Base-by-base conservation (phyloP, 148 eudicot species). In the Fallopia convolvulus region DNA sequence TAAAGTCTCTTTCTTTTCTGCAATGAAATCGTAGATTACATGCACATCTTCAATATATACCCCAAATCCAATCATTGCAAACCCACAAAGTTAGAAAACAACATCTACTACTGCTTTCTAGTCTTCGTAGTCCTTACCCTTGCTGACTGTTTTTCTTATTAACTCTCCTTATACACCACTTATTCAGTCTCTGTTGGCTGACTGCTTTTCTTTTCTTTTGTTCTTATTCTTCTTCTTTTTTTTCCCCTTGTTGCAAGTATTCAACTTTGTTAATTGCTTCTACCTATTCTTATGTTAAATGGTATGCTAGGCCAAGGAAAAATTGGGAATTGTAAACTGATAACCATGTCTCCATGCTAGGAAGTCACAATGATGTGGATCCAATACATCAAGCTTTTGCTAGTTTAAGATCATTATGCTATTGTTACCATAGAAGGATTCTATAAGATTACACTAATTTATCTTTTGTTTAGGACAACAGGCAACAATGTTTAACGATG, bases 401-500 rank as follows among this genome's bases (percentile, higher is more conserved):
- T 61, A 2, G 68, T 23, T 79, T 72, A 63, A 61, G 18, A n/a
- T 76, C 32, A 5, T 17, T 33, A 17, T 30, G 48, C 74, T 78
- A 63, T 55, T 74, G 26, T 63, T 20, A 70, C 55, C 14, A 63
- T n/a, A 52, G 73, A 61, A 61, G 70, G 49, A 18, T 68, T 77
- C 42, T 44, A 49, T 33, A 39, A 36, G 26, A 65, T 12, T 58
- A 23, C 46, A 33, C 46, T 79, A 87, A 79, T 75, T 80, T 79
- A 68, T 71, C 70, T 78, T 76, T 77, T 83, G 73, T 77, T 84
- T 82, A 83, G 88, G 81, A 90, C 76, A 87, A 86, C 97, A 95
- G 99, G 99, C 99, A 80, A 88, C 90, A 76, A 90, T 89, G 93
- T 95, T 95, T 84, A 95, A 95, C 71, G 99, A 95, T 86, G 93